Conservation (phyloP, 345 rosid species). For the Linum usitatissimum region DNA sequence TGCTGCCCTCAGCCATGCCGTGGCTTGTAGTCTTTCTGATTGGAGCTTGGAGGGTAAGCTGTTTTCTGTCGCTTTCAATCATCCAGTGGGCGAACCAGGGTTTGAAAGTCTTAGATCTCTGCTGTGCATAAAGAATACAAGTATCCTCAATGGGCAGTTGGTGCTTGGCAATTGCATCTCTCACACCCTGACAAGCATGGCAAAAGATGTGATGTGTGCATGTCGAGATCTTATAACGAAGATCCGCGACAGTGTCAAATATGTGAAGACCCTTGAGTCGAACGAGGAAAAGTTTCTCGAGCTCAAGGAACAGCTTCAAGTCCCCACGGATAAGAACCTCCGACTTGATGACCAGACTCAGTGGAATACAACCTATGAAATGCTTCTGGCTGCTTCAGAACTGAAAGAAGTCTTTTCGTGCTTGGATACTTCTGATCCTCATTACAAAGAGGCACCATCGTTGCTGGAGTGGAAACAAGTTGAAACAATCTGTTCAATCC, state of each 20-base stretch:
- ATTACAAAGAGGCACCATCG: slow-evolving; percentile 62
- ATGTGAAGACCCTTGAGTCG: slow-evolving; percentile 74
- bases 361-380: slow-evolving; percentile 79
- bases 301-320: slow-evolving; percentile 84
- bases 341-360: slow-evolving; percentile 58
- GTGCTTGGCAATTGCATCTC: slow-evolving; percentile 62
- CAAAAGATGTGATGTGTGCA: slow-evolving; percentile 43
- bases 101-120: slow-evolving; percentile 54
- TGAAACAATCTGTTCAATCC: slow-evolving; percentile 52
- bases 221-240: slow-evolving; percentile 53
- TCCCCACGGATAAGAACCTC: slow-evolving; percentile 58
- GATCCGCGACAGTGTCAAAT: slow-evolving; percentile 70
- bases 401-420: slow-evolving; percentile 82
- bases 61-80: slow-evolving; percentile 60
- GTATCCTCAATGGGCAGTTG: slow-evolving; percentile 68
- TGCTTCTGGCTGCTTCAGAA: slow-evolving; percentile 78
- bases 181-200: slow-evolving; percentile 41
- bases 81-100: slow-evolving; percentile 40
- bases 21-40: slow-evolving; percentile 71
- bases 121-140: slow-evolving; percentile 59
- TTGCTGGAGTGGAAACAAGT: slow-evolving; percentile 63
- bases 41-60: slow-evolving; percentile 76
- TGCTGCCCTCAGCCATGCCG: slow-evolving; percentile 59
- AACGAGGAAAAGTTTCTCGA: slow-evolving; percentile 81
- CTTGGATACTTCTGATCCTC: slow-evolving; percentile 72